Base-by-base conservation (phyloP, 257 asterid species). In the Penstemon eatonii region DNA sequence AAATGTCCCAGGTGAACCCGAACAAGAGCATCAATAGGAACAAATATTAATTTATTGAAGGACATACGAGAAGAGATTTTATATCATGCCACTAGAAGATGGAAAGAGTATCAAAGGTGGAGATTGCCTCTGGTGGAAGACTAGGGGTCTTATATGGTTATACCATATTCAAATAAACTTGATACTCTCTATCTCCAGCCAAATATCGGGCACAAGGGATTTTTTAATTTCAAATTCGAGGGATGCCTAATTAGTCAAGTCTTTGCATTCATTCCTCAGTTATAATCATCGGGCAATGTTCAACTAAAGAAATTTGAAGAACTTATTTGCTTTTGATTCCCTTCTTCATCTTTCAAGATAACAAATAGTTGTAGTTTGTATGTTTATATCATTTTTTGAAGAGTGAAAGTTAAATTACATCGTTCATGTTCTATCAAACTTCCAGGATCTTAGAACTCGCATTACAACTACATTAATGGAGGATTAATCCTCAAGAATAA, bases 11-110 rank as follows among this genome's bases (percentile, higher is more conserved):
- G 3, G 18, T 44, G 55, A 56, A 36, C 65, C 44, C 25, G 56
- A 56, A 45, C 68, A 63, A 25, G 49, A 4, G 54, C 7, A 12
- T 57, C 38, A 18, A 50, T 56, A 39, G 61, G 60, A 69, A 58
- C 67, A 15, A 1, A 3, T 13, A 5, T 3, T 49, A 3, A 10
- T 9, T 4, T 49, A 12, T 3, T 49, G 15, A 3, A 49, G 54
- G 54, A 49, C 15, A 49, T 25, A 25, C 33, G 33, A 25, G 33
- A 10, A 58, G 56, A 13, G 8, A 18, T 43, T 55, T 10, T 5
- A 33, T 7, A 7, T 9, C 33, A 25, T 25, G 33, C 33, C 2
- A 25, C 33, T 25, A 25, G 33, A 60, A 49, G n/a, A 49, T 10
- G 12, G 46, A 3, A 15, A 60, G 8, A 41, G 8, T 36, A 12